Percentiles rank a stretch among this genome's conserved stretches.
Evolutionary conservation across 306 rosid species (phyloP).

Genomic region (Oemleria cerasiformis): DNA sequence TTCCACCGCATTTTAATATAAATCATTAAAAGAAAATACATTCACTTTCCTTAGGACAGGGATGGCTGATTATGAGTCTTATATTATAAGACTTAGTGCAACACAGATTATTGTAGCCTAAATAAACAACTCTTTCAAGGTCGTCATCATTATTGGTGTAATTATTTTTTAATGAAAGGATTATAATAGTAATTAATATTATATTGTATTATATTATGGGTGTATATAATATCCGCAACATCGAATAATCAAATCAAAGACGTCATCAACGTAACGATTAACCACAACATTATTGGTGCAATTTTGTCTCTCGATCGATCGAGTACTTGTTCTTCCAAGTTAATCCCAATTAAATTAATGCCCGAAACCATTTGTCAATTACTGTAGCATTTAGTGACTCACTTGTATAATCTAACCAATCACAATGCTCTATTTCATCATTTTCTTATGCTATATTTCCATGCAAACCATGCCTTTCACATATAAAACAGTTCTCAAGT

Average conservation of each 20-base stretch:
- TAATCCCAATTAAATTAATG: neutral
- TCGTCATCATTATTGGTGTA: constrained; percentile 25
- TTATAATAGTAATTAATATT: neutral
- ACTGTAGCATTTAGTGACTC: neutral
- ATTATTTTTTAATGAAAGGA: neutral
- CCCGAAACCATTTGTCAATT: neutral
- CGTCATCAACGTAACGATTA: neutral
- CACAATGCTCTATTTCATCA: neutral
- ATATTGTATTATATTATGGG: neutral
- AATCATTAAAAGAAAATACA: too few species aligned
- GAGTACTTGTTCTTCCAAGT: neutral
- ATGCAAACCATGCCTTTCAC: neutral
- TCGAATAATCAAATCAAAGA: neutral
- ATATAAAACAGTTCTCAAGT: neutral
- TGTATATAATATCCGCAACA: constrained; percentile 3
- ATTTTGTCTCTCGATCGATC: too few species aligned
- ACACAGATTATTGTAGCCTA: constrained; percentile 8
- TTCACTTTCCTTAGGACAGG: neutral
- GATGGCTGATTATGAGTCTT: constrained; percentile 15
- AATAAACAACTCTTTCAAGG: constrained; percentile 6
- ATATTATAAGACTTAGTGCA: neutral
- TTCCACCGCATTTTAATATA: too few species aligned
- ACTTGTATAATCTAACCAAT: too few species aligned
- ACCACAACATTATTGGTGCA: neutral
- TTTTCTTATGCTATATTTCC: too few species aligned